phyloP scores from a whole-genome alignment of 768 basidiomycete genomes.

The Podaxis sp. region DNA sequence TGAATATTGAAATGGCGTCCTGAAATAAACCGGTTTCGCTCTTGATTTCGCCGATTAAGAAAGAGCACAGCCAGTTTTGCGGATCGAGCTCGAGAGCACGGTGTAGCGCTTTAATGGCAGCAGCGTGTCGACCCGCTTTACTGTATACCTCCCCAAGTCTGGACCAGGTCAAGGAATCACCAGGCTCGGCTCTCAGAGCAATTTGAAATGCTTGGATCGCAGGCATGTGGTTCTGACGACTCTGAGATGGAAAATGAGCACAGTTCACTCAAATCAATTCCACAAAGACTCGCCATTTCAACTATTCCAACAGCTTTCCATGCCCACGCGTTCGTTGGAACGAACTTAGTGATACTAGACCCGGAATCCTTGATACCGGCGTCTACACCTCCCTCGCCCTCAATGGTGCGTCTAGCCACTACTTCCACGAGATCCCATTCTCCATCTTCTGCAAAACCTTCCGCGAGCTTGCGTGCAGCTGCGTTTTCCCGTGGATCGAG shows the following conservation, averaged over 20 bases:
- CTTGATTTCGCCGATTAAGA: conserved; percentile 83
- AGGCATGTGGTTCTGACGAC: conserved; percentile 60
- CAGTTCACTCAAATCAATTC: neutral
- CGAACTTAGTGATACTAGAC: conserved; percentile 44
- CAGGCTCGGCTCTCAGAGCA: conserved; percentile 74
- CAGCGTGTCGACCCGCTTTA: conserved; percentile 82
- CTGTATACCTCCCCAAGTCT: conserved; percentile 90
- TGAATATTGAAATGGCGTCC: conserved; percentile 71
- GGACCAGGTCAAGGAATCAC: conserved; percentile 84
- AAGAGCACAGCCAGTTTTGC: conserved; percentile 79
- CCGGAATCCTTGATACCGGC: conserved; percentile 41
- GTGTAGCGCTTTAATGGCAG: conserved; percentile 83
- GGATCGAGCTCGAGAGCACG: conserved; percentile 73
- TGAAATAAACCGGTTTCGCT: conserved; percentile 70
- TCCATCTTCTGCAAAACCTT: conserved; percentile 86
- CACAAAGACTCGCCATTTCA: conserved; percentile 64
- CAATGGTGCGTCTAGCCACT: conserved; percentile 89
- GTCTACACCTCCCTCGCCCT: conserved; percentile 83
- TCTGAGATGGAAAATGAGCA: conserved; percentile 36
- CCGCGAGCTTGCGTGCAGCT: conserved; percentile 80
- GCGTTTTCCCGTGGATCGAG: conserved; percentile 86
- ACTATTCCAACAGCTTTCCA: conserved; percentile 96
- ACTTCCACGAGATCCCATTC: conserved; percentile 97
- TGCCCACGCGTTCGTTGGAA: conserved; percentile 89
- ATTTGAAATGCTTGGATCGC: conserved; percentile 87